Evolutionary conservation across 2,329 filamentous ascomycete species (phyloP).

Genomic region (Pseudopithomyces chartarum): DNA sequence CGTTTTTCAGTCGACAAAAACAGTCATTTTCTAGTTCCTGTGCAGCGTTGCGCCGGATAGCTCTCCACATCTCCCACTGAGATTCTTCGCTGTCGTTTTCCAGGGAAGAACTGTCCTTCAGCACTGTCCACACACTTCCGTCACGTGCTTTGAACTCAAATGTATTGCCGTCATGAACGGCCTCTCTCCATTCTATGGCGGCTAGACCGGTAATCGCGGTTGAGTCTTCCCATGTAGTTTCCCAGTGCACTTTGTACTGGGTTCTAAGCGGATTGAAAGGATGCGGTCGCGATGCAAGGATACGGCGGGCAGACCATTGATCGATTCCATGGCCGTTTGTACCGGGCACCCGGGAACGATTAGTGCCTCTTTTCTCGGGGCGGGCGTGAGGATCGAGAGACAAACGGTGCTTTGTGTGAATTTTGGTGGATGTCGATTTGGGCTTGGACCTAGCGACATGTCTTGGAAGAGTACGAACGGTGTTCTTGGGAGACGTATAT

Average conservation of each 20-base stretch:
- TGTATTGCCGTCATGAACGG: not conserved
- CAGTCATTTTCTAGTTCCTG: slow-evolving; percentile 5
- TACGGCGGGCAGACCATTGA: slow-evolving; percentile 9
- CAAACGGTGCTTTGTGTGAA: not conserved
- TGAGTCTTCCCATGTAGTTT: slow-evolving; percentile 12
- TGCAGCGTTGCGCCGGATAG: slow-evolving; percentile 10
- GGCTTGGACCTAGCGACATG: not conserved
- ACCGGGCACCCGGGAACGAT: not conserved
- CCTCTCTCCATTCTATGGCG: slow-evolving; percentile 8
- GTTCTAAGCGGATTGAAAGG: not conserved
- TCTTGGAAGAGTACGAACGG: not conserved
- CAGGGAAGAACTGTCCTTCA: slow-evolving; percentile 5
- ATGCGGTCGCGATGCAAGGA: slow-evolving; percentile 9
- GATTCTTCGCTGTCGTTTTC: slow-evolving; percentile 16
- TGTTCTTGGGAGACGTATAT: not conserved
- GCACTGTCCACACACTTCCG: slow-evolving; percentile 7
- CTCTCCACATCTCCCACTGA: slow-evolving; percentile 17
- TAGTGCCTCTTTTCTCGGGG: slow-evolving; percentile 1
- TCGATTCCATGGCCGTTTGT: not conserved
- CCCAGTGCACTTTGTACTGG: slow-evolving; percentile 17
- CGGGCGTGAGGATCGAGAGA: not conserved
- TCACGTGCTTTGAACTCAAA: slow-evolving; percentile 1
- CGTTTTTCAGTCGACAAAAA: not conserved
- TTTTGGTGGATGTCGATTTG: not conserved
- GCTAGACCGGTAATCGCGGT: not conserved